These are phyloP conservation scores for Paratinospora sagittata DNA, from an alignment of 164 flowering plant species.

Conservation along the genomic window DNA sequence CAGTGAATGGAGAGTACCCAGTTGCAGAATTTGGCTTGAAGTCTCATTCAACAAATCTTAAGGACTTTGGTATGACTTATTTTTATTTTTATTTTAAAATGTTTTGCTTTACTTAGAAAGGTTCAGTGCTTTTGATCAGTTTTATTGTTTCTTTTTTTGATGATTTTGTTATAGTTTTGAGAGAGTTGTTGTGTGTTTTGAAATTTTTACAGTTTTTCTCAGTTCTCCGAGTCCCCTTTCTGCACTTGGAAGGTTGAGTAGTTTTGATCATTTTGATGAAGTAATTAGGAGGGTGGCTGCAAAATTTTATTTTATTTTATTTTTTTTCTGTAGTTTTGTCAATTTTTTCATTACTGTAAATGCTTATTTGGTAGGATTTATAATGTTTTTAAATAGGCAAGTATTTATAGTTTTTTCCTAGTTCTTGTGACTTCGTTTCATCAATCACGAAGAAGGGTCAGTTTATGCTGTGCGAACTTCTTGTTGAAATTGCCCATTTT, in stretches of 20 bases:
- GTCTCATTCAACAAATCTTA: constrained; percentile 12
- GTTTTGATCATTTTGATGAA: constrained; percentile 1
- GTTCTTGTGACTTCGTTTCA: not conserved
- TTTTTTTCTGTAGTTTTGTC: not conserved
- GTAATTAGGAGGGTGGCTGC: not conserved
- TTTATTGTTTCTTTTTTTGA: not conserved
- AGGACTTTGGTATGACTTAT: constrained; percentile 31
- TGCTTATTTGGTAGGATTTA: not conserved
- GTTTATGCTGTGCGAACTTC: not conserved
- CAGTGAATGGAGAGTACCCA: constrained; percentile 13
- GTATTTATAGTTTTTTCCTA: not conserved
- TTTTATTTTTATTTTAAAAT: not conserved
- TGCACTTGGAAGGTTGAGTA: not conserved
- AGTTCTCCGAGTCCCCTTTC: not conserved
- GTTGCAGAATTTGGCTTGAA: constrained; percentile 7
- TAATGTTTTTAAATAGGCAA: not conserved
- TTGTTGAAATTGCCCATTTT: not conserved
- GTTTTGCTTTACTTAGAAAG: not conserved
- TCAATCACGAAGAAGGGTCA: not conserved
- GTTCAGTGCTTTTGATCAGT: not conserved
- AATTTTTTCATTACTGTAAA: not conserved
- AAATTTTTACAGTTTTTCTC: no score
- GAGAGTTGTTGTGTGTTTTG: no score
- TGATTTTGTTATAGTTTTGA: not conserved
- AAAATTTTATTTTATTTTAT: not conserved